Evolutionary conservation across 2,329 filamentous ascomycete genomes (phyloP).

Genomic region (Paecilomyces formosus): DNA sequence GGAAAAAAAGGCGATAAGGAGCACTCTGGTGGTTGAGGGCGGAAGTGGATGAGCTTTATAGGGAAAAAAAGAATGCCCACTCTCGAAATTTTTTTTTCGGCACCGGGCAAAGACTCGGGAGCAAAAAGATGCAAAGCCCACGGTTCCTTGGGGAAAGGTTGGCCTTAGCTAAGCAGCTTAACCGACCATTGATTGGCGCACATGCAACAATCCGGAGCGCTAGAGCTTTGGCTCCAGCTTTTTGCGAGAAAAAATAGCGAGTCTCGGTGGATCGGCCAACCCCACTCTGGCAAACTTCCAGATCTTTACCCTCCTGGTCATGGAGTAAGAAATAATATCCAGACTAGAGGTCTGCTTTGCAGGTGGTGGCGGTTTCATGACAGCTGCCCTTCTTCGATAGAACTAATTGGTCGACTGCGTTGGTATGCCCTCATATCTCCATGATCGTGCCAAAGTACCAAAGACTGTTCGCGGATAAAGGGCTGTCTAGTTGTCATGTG

Average conservation of each 20-base stretch:
- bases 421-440: too few relatives aligned
- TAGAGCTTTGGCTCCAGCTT: background rate
- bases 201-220: background rate
- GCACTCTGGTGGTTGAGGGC: conserved; percentile 14
- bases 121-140: background rate
- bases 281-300: background rate
- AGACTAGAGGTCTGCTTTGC: background rate
- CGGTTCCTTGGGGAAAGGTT: background rate
- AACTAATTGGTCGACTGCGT: too few relatives aligned
- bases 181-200: background rate
- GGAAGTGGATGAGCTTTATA: conserved; percentile 14
- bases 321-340: too few relatives aligned
- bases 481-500: too few relatives aligned
- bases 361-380: too few relatives aligned
- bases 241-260: background rate
- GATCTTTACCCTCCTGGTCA: background rate
- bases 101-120: background rate
- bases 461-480: too few relatives aligned
- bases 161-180: background rate
- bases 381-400: too few relatives aligned
- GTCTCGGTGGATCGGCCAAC: background rate
- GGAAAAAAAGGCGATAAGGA: conserved; percentile 8
- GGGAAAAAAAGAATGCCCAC: conserved; percentile 14
- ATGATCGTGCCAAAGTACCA: too few relatives aligned
- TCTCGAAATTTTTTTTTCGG: conserved; percentile 3